Percentiles rank a stretch among this genome's conserved stretches.
Conservation (phyloP, 495 filamentous ascomycete species). For the Aspergillus carlsbadensis region DNA sequence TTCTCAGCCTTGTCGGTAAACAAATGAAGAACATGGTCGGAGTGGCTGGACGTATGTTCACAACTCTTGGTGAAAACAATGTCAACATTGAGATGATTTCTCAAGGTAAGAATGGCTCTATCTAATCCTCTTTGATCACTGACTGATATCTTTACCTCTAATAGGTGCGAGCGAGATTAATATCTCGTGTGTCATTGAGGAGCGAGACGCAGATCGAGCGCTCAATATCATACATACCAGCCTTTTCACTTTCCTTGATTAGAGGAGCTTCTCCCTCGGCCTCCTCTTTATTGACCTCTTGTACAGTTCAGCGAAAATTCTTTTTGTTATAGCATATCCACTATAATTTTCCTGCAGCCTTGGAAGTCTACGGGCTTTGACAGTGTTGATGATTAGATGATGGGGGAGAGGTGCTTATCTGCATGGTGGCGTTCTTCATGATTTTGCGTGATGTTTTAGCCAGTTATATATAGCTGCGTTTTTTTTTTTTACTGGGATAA, state of each 20-base stretch:
- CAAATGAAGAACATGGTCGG: slow-evolving; percentile 96
- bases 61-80: slow-evolving; percentile 79
- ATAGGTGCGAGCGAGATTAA: slow-evolving; percentile 98
- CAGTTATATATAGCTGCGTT: not conserved
- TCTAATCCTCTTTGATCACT: slow-evolving; percentile 8
- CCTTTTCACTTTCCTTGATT: slow-evolving; percentile 69
- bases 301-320: slow-evolving; percentile 8
- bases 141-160: slow-evolving; percentile 22
- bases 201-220: slow-evolving; percentile 82
- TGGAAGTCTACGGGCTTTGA: slow-evolving; percentile 6
- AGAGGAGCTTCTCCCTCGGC: slow-evolving; percentile 12
- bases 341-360: slow-evolving; percentile 1
- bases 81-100: slow-evolving; percentile 98
- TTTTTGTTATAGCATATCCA: slow-evolving; percentile 17
- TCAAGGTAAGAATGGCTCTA: slow-evolving; percentile 62
- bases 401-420: slow-evolving; percentile 19
- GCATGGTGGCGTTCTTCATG: slow-evolving; percentile 14
- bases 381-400: slow-evolving; percentile 15
- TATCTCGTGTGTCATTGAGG: slow-evolving; percentile 95
- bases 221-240: slow-evolving; percentile 94
- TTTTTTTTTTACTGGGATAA: slow-evolving; percentile 16
- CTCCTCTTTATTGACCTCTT: not conserved
- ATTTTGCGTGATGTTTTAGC: slow-evolving; percentile 6
- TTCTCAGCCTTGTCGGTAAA: slow-evolving; percentile 84
- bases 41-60: slow-evolving; percentile 86